Conservation (phyloP, 805 yeast genomes). For the Candida ficus region DNA sequence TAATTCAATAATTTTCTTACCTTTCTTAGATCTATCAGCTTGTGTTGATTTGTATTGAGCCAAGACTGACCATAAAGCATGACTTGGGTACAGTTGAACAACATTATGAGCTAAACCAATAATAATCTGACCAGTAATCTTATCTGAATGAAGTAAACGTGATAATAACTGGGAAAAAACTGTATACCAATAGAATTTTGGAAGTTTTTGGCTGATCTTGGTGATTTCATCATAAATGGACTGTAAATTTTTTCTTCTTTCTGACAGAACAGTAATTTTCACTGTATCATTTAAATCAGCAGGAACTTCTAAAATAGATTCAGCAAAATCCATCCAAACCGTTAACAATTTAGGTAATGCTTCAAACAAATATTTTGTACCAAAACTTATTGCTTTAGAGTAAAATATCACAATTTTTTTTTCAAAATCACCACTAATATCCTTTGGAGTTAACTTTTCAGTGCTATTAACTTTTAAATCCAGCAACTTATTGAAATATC, state of each 20-base stretch:
- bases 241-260: constrained; percentile 34
- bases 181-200: constrained; percentile 67
- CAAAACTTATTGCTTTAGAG: constrained; percentile 52
- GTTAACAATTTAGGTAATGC: constrained; percentile 87
- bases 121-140: constrained; percentile 49
- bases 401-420: constrained; percentile 50
- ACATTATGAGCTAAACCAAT: constrained; percentile 53
- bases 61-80: constrained; percentile 79
- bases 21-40: constrained; percentile 39
- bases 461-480: constrained; percentile 50
- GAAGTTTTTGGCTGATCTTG: constrained; percentile 38
- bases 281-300: constrained; percentile 14
- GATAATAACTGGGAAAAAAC: constrained; percentile 85
- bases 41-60: constrained; percentile 62
- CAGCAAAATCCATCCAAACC: constrained; percentile 79
- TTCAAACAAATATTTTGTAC: constrained; percentile 68
- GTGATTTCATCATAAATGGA: constrained; percentile 45
- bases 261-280: constrained; percentile 11
- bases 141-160: constrained; percentile 61
- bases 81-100: constrained; percentile 65
- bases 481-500: constrained; percentile 69
- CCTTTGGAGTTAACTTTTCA: constrained; percentile 21
- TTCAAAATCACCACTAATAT: constrained; percentile 47
- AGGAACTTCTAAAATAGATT: constrained; percentile 22
- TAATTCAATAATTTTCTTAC: constrained; percentile 36